Conservation (phyloP, 2,329 filamentous ascomycete genomes). For the Neonectria hederae region DNA sequence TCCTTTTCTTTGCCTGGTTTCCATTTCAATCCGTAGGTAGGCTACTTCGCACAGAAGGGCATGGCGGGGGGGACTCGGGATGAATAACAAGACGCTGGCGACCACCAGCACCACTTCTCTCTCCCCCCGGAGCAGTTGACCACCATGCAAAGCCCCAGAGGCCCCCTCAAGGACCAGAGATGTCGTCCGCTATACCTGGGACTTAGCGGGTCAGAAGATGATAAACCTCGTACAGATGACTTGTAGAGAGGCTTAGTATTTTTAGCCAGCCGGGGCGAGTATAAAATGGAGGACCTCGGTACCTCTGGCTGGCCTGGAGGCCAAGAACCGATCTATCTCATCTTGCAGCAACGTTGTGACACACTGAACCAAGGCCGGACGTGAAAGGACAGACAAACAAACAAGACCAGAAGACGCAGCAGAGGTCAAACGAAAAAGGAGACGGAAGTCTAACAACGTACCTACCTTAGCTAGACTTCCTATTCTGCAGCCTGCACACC, state of each 20-base stretch:
- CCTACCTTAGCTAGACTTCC: slow-evolving; percentile 1
- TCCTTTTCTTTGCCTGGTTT: not conserved
- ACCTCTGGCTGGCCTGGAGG: slow-evolving; percentile 25
- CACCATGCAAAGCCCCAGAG: slow-evolving; percentile 3
- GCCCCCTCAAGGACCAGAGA: not conserved
- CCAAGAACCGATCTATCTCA: slow-evolving; percentile 31
- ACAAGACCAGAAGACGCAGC: not conserved
- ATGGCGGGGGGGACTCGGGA: not conserved
- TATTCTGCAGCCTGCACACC: not conserved
- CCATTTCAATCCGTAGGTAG: not conserved
- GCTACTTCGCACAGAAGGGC: not conserved
- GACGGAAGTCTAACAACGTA: not conserved
- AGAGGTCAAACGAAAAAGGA: not conserved
- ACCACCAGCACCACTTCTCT: slow-evolving; percentile 23
- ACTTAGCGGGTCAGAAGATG: slow-evolving; percentile 39
- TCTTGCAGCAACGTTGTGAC: slow-evolving; percentile 41
- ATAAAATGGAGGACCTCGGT: slow-evolving; percentile 40
- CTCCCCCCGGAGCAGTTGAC: not conserved
- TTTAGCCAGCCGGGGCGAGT: slow-evolving; percentile 38
- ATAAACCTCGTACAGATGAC: slow-evolving; percentile 40
- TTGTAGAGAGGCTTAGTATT: slow-evolving; percentile 37
- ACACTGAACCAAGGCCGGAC: slow-evolving; percentile 5
- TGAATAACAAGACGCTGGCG: slow-evolving; percentile 3
- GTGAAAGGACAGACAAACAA: slow-evolving; percentile 12
- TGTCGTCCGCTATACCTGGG: slow-evolving; percentile 29